These are phyloP conservation scores for Chaetomium cochliodes DNA, from an alignment of 495 filamentous ascomycete species.

Conservation along the genomic window DNA sequence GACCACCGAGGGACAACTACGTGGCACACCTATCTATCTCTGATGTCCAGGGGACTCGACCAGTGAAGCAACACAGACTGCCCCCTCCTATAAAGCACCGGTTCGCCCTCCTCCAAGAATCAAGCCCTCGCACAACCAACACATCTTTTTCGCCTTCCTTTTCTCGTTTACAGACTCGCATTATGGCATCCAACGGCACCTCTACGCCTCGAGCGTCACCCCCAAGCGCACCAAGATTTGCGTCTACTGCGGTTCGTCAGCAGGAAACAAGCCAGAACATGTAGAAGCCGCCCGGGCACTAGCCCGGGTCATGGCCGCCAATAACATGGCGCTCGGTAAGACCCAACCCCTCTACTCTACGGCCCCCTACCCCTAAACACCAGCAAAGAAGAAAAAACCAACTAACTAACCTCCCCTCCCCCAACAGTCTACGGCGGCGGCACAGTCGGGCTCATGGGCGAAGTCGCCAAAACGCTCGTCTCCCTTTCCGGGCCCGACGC, in stretches of 20 bases:
- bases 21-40: slow-evolving; percentile 11
- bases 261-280: slow-evolving; percentile 67
- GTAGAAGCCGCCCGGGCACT: slow-evolving; percentile 75
- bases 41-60: not conserved
- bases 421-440: slow-evolving; percentile 88
- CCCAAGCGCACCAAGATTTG: slow-evolving; percentile 57
- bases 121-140: not conserved
- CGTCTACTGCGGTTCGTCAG: slow-evolving; percentile 77
- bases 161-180: slow-evolving; percentile 18
- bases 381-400: too few relatives aligned
- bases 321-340: slow-evolving; percentile 66
- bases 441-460: slow-evolving; percentile 92
- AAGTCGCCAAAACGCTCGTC: slow-evolving; percentile 83
- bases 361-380: not conserved
- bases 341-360: not conserved
- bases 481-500: slow-evolving; percentile 73
- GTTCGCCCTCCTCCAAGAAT: not conserved
- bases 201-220: slow-evolving; percentile 35
- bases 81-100: not conserved
- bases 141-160: not conserved
- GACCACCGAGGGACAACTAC: slow-evolving; percentile 5
- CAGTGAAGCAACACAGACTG: slow-evolving; percentile 8
- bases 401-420: not conserved
- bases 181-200: slow-evolving; percentile 46
- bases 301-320: slow-evolving; percentile 66